Conservation (phyloP, 148 eudicot genomes). For the Vaccinium macrocarpon region DNA sequence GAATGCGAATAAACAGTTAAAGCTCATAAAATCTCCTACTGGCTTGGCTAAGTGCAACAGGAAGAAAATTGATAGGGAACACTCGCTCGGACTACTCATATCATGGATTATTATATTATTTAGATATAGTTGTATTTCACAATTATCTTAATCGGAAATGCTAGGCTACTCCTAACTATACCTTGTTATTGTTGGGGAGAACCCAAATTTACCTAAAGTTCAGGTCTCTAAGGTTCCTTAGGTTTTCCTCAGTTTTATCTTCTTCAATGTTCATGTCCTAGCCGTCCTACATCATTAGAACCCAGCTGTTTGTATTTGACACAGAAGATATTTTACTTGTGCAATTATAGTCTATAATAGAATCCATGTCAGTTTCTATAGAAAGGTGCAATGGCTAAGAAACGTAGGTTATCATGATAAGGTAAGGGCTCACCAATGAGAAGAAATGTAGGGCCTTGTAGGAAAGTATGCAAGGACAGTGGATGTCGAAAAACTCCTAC, state of each 20-base stretch:
- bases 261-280: not conserved
- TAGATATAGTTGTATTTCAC: not conserved
- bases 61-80: not conserved
- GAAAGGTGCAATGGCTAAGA: not conserved
- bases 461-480: not conserved
- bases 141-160: not conserved
- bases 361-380: not conserved
- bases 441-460: not conserved
- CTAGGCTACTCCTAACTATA: too few relatives aligned
- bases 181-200: not conserved
- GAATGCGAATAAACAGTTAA: not conserved
- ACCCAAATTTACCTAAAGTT: not conserved
- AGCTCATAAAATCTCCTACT: not conserved
- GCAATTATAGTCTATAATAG: not conserved
- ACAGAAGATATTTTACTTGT: not conserved
- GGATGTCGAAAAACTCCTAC: not conserved
- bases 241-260: not conserved
- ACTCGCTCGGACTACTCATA: not conserved
- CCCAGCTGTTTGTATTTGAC: not conserved
- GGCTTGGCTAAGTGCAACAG: not conserved
- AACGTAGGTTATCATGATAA: not conserved
- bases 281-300: not conserved
- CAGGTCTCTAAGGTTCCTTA: not conserved
- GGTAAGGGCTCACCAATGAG: not conserved
- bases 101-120: too few relatives aligned